A percentile compares a stretch with the other conserved stretches of the same genome.
Evolutionary conservation across 2,329 filamentous ascomycete species (phyloP).

Genomic region (Ophiobolus disseminans): DNA sequence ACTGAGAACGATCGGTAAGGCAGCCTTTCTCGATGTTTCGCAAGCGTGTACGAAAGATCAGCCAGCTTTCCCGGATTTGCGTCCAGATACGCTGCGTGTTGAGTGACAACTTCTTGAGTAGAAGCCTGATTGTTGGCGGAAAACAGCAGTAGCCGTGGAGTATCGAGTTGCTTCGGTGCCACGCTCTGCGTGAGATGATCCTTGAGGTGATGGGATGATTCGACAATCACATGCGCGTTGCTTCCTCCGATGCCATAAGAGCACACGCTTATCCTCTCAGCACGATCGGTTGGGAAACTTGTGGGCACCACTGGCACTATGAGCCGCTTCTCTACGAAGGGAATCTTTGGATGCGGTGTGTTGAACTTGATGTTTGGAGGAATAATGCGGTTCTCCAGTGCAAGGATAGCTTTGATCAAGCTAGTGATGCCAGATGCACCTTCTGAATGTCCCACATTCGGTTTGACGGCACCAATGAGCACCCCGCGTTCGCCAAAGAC

Average conservation of each 20-base stretch:
- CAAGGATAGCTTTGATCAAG: constrained; percentile 47
- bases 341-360: constrained; percentile 22
- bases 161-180: not conserved
- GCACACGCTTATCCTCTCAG: constrained; percentile 18
- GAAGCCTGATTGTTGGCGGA: constrained; percentile 25
- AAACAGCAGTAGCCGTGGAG: constrained; percentile 10
- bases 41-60: constrained; percentile 21
- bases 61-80: not conserved
- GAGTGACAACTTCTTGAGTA: constrained; percentile 2
- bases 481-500: constrained; percentile 1
- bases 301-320: constrained; percentile 14
- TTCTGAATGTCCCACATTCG: constrained; percentile 47
- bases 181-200: not conserved
- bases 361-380: constrained; percentile 34
- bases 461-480: constrained; percentile 32
- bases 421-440: constrained; percentile 37
- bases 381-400: constrained; percentile 46
- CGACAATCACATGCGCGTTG: constrained; percentile 23
- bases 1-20: not conserved
- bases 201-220: constrained; percentile 1
- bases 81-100: constrained; percentile 4
- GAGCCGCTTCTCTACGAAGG: constrained; percentile 13
- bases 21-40: constrained; percentile 8
- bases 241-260: constrained; percentile 19
- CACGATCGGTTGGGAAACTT: constrained; percentile 9